Evolutionary conservation across 176 grass and related monocot species (phyloP).

Genomic region (Cenchrus americanus): DNA sequence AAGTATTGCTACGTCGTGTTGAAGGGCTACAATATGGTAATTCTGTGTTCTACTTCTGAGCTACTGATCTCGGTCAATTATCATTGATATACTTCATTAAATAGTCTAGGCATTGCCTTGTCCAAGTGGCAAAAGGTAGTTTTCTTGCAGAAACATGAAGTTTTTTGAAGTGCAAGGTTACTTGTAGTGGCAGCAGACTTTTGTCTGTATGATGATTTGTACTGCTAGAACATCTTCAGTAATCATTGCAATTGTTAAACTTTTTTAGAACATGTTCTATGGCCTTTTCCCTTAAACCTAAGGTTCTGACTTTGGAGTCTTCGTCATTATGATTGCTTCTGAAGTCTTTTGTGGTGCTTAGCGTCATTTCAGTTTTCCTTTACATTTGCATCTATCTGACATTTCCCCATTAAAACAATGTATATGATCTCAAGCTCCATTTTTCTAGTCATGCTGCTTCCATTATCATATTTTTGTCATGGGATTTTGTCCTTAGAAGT

Average conservation of each 20-base stretch:
- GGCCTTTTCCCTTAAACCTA: neutral
- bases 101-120: neutral
- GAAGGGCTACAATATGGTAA: conserved; percentile 50
- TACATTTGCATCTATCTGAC: neutral
- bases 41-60: conserved; percentile 9
- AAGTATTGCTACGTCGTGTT: conserved; percentile 25
- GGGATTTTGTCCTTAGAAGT: neutral
- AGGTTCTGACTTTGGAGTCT: neutral
- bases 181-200: neutral
- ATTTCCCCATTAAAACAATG: neutral
- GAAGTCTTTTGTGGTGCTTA: neutral
- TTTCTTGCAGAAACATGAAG: neutral
- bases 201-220: conserved; percentile 6
- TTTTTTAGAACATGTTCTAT: conserved; percentile 2
- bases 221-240: neutral
- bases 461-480: neutral
- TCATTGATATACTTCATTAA: neutral
- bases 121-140: conserved; percentile 11
- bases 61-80: neutral
- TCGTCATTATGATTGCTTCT: neutral
- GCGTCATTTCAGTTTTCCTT: neutral
- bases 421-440: neutral
- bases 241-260: neutral
- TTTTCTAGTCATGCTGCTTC: neutral
- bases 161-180: neutral